Evolutionary conservation across 2,329 filamentous ascomycete species (phyloP), one percentile per base, ranked within the genome.

Genomic region (Mariannaea sp.): DNA sequence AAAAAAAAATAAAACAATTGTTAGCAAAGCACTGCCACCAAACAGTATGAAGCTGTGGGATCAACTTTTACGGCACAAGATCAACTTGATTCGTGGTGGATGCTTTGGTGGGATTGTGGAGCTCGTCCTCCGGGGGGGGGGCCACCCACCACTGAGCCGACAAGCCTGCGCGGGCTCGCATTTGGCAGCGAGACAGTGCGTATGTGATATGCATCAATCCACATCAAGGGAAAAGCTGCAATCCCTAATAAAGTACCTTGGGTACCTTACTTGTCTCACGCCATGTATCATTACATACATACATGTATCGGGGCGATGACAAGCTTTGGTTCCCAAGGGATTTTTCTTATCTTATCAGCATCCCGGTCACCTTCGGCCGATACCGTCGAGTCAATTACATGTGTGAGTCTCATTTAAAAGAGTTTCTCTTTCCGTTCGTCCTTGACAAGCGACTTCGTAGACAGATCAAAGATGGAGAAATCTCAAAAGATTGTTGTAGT

Each of bases 401-500:
- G 32, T 38, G 44, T 53, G 29, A 49, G 44, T 49, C 24, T 16
- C 13, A 41, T 44, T 48, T 36, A 36, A 32, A 47, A 50, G 43
- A n/a, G n/a, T n/a, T 20, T 35, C 36, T 33, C 39, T 33, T 47
- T 65, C 63, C 61, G 49, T 65, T 61, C 59, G 51, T 60, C 63
- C 61, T 63, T 65, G 36, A 44, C 22, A 61, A 57, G 50, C 29
- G n/a, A n/a, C n/a, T n/a, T n/a, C n/a, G n/a, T 58, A 27, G 47
- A 40, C 27, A 41, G 36, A 53, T 17, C 26, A 13, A 71, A 57
- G 55, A 77, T 77, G 73, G 62, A 64, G 17, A 65, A 63, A 22
- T 56, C 62, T 56, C 82, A 90, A 65, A 94, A 90, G 73, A 84
- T 89, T 49, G 81, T 96, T 16, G 82, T 99, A 40, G 87, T 99